Conservation (phyloP, 306 rosid species). For the Citrullus colocynthis region DNA sequence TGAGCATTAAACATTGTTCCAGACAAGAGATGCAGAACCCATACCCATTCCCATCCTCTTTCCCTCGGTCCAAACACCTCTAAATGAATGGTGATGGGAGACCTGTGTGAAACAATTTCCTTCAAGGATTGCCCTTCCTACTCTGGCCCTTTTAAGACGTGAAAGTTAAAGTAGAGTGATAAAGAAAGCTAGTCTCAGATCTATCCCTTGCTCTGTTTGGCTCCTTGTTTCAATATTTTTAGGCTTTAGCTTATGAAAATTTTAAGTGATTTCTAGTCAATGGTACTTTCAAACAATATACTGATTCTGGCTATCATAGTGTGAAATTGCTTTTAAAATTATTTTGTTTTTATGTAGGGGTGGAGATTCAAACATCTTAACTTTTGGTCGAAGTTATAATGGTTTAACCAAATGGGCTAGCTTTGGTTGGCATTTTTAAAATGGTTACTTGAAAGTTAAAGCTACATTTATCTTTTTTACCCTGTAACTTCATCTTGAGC, state of each 20-base stretch:
- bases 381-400: background rate
- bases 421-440: background rate
- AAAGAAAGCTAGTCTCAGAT: background rate
- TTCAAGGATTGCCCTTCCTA: background rate
- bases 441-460: background rate
- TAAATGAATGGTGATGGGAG: background rate
- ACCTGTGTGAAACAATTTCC: background rate
- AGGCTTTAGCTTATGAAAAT: background rate
- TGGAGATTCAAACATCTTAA: background rate
- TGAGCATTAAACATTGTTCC: background rate
- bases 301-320: background rate
- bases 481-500: conserved; percentile 4
- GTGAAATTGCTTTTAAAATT: background rate
- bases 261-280: background rate
- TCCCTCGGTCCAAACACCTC: background rate
- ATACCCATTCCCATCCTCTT: background rate
- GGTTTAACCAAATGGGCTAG: background rate
- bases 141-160: too few relatives aligned
- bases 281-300: background rate
- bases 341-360: background rate
- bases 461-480: background rate
- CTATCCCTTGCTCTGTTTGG: background rate
- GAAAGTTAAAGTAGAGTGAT: background rate
- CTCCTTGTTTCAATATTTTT: background rate
- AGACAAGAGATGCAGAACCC: background rate